Conservation (phyloP, 192 early-diverging fungal genomes). For the Dissophora ornata region DNA sequence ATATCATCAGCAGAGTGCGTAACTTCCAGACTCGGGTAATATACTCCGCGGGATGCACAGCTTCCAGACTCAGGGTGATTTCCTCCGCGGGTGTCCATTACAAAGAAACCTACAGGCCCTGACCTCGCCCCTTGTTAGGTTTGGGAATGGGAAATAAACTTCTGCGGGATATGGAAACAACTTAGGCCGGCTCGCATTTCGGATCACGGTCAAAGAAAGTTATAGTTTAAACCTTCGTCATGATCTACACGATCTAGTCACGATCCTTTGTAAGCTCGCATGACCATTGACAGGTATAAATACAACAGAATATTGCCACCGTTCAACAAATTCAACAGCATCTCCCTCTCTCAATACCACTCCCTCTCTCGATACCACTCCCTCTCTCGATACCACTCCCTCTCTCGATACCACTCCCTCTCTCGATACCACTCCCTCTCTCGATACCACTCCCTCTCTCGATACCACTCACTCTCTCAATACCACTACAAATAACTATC, state of each 20-base stretch:
- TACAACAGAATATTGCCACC: constrained; percentile 7
- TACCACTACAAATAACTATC: constrained; percentile 4
- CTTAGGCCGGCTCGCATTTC: too few species aligned
- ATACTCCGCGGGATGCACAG: too few species aligned
- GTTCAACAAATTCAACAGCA: neutral
- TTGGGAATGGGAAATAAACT: too few species aligned
- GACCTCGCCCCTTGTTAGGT: too few species aligned
- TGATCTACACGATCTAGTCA: constrained; percentile 1
- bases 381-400: neutral
- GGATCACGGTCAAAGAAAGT: too few species aligned
- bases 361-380: neutral
- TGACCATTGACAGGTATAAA: constrained; percentile 9
- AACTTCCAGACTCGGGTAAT: too few species aligned
- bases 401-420: neutral
- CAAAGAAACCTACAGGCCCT: too few species aligned
- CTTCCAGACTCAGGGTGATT: too few species aligned
- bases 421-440: neutral
- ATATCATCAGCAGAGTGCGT: too few species aligned
- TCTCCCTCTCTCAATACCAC: neutral
- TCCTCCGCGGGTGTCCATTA: too few species aligned
- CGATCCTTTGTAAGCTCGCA: neutral
- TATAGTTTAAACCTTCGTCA: neutral
- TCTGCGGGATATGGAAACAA: too few species aligned
- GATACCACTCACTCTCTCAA: neutral
- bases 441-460: neutral